These are phyloP conservation scores for Verticillium alfalfae DNA, from an alignment of 2,329 filamentous ascomycete species.

Conservation along the genomic window DNA sequence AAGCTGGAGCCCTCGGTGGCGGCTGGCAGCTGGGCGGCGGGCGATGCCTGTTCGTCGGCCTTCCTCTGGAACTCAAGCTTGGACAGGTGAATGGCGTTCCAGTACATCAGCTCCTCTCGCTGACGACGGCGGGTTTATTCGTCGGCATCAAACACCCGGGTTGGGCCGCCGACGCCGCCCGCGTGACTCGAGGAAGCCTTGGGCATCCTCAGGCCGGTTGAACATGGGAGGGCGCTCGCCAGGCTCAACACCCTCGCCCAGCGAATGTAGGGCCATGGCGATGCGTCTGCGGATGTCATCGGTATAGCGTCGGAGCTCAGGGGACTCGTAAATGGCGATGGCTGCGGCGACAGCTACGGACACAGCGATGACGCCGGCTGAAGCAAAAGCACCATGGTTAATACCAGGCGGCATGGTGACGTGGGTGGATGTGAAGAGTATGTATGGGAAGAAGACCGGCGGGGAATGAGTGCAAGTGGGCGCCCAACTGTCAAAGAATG, in stretches of 20 bases:
- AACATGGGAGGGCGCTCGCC: conserved; percentile 46
- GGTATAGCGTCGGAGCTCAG: conserved; percentile 56
- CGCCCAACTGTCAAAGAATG: neutral
- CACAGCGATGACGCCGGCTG: conserved; percentile 54
- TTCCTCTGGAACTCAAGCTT: conserved; percentile 28
- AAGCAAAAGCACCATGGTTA: conserved; percentile 49
- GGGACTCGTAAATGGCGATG: conserved; percentile 58
- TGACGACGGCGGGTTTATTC: conserved; percentile 56
- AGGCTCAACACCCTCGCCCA: conserved; percentile 52
- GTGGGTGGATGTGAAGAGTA: neutral
- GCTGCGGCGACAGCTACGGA: conserved; percentile 53
- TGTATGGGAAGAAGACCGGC: neutral
- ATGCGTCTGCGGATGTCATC: conserved; percentile 57
- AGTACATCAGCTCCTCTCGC: conserved; percentile 60
- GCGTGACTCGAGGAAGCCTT: conserved; percentile 55
- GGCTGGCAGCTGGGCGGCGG: conserved; percentile 4
- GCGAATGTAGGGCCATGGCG: conserved; percentile 52
- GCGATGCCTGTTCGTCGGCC: conserved; percentile 11
- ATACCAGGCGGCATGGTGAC: conserved; percentile 41
- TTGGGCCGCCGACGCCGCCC: conserved; percentile 33
- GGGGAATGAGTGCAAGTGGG: neutral
- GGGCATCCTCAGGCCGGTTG: conserved; percentile 61
- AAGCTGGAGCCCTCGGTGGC: conserved; percentile 38
- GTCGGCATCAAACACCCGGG: conserved; percentile 54
- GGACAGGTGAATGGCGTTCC: conserved; percentile 52